Evolutionary conservation across 768 basidiomycete genomes (phyloP).

Genomic region (Xerocomus potaroensis): DNA sequence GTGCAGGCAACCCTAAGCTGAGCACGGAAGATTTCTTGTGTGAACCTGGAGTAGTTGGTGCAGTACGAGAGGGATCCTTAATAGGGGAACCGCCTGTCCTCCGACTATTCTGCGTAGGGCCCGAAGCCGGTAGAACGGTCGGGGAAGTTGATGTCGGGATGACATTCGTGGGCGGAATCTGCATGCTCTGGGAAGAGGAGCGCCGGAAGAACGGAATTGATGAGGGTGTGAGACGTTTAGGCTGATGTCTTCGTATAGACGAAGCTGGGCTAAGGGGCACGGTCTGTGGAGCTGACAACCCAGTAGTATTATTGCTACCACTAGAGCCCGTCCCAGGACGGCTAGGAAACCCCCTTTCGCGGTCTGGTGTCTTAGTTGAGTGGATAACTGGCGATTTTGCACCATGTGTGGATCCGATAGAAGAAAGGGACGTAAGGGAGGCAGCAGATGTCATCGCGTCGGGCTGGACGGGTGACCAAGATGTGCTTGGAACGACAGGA

Average conservation of each 20-base stretch:
- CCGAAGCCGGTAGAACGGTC: conserved; percentile 46
- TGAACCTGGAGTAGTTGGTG: conserved; percentile 53
- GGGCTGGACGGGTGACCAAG: conserved; percentile 68
- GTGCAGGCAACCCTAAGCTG: conserved; percentile 73
- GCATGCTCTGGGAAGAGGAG: conserved; percentile 86
- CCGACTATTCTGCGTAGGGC: conserved; percentile 37
- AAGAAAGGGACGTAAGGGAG: conserved; percentile 71
- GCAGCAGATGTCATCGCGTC: conserved; percentile 78
- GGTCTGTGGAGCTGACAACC: conserved; percentile 48
- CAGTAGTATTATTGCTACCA: conserved; percentile 62
- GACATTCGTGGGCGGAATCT: conserved; percentile 46
- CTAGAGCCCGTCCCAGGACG: conserved; percentile 77
- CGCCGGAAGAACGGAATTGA: conserved; percentile 94
- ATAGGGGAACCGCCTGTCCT: conserved; percentile 48
- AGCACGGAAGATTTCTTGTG: conserved; percentile 82
- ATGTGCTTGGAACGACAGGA: conserved; percentile 37
- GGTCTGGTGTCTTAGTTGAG: conserved; percentile 62
- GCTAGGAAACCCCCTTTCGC: conserved; percentile 45
- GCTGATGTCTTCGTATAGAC: conserved; percentile 60
- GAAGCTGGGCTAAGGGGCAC: conserved; percentile 70
- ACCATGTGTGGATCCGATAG: conserved; percentile 59
- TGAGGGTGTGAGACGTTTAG: conserved; percentile 82
- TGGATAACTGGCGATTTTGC: conserved; percentile 41
- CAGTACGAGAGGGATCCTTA: conserved; percentile 49
- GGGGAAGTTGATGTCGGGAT: conserved; percentile 45